These are phyloP conservation scores for Epichloe scottii DNA, from an alignment of 2,329 filamentous ascomycete species.

Conservation along the genomic window DNA sequence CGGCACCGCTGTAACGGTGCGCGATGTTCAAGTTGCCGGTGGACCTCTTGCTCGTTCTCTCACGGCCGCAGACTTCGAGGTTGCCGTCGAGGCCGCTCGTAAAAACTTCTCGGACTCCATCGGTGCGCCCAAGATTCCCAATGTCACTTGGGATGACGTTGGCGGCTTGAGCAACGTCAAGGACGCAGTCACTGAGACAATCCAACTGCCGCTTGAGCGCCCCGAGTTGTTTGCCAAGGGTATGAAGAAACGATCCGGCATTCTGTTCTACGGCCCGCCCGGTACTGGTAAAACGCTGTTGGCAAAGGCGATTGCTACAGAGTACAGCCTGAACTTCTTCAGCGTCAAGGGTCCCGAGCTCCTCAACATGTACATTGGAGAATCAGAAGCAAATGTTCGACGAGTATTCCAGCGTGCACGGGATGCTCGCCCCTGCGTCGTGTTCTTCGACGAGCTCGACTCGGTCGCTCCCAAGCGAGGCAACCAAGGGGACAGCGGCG, in stretches of 20 bases:
- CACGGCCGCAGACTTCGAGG: constrained; percentile 72
- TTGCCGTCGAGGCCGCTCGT: constrained; percentile 86
- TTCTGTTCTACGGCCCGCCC: constrained; percentile 82
- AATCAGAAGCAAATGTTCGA: constrained; percentile 84
- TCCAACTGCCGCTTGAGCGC: constrained; percentile 80
- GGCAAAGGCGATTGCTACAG: constrained; percentile 84
- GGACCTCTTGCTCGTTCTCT: constrained; percentile 68
- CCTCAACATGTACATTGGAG: constrained; percentile 93
- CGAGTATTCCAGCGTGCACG: constrained; percentile 78
- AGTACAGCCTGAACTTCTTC: constrained; percentile 92
- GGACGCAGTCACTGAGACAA: constrained; percentile 93
- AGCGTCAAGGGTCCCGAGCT: constrained; percentile 84
- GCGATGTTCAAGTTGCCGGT: constrained; percentile 81
- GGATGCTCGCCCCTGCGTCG: constrained; percentile 75
- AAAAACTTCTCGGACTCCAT: constrained; percentile 98
- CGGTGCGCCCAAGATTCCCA: constrained; percentile 93
- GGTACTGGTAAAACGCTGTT: constrained; percentile 88
- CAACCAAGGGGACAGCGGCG: constrained; percentile 92
- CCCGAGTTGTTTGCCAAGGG: constrained; percentile 93
- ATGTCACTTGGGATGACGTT: constrained; percentile 92
- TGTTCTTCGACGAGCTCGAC: constrained; percentile 90
- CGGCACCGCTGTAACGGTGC: constrained; percentile 43
- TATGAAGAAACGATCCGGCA: constrained; percentile 94
- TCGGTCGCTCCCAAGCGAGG: constrained; percentile 92
- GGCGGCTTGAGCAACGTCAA: constrained; percentile 89